phyloP scores from a whole-genome alignment of 164 flowering plant species.

The Santalum album region DNA sequence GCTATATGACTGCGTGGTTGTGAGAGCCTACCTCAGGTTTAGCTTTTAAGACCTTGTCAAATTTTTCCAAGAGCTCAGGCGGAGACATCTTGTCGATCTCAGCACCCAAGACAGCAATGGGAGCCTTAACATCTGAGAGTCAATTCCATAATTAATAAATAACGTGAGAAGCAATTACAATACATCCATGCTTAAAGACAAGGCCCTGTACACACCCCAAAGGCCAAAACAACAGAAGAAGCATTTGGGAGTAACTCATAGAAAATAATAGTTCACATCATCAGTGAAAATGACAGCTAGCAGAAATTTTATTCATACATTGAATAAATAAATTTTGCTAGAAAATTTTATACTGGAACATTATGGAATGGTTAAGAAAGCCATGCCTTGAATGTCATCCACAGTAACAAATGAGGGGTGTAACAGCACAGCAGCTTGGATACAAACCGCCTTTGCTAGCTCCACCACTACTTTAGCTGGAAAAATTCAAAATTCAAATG shows the following conservation, averaged over 20 bases:
- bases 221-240: too few relatives aligned
- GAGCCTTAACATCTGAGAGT: conserved; percentile 54
- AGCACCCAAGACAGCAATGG: conserved; percentile 62
- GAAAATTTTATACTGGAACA: neutral
- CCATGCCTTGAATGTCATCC: conserved; percentile 61
- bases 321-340: neutral
- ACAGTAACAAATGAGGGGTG: conserved; percentile 63
- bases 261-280: too few relatives aligned
- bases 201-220: neutral
- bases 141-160: neutral
- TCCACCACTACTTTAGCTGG: conserved; percentile 64
- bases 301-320: neutral
- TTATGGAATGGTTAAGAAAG: too few relatives aligned
- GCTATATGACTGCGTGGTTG: neutral
- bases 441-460: conserved; percentile 35
- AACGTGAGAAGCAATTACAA: neutral
- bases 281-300: too few relatives aligned
- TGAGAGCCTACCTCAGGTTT: conserved; percentile 48
- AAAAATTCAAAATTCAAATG: neutral
- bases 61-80: conserved; percentile 58
- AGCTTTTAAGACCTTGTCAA: conserved; percentile 45
- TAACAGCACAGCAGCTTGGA: conserved; percentile 57
- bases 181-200: neutral
- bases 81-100: conserved; percentile 62
- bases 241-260: neutral